Base-by-base conservation (phyloP, 2,329 filamentous ascomycete species). In the Talaromyces sp. region DNA sequence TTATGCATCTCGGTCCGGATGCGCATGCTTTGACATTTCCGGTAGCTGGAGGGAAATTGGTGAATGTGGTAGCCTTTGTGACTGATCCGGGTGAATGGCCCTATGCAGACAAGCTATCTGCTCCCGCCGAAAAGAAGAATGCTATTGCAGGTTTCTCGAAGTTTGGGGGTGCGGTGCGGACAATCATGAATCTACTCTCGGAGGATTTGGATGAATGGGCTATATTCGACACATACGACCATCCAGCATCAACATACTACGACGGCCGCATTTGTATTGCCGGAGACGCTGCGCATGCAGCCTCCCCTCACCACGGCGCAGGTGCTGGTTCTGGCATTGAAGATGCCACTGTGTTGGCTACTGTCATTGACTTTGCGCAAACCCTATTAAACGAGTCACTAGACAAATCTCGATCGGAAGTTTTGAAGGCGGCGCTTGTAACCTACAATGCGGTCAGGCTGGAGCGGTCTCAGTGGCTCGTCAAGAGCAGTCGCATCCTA, bases 1-100 rank as follows among this genome's bases (percentile, higher is more conserved):
- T 84, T 72, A 85, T 88, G 80, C 85, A 85, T 72, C 80, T 85
- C 63, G 88, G 86, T 0, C 83, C 82, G 0, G 75, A 80, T 61
- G 85, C 83, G 0, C 88, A 90, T 72, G 70, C 85, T 6, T 78
- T 90, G 27, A 87, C 84, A 0, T 90, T 89, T 70, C 85, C 88
- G 0, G 86, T 90, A 10, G 83, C 64, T 36, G 40, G 25, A 8
- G 58, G 60, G 5, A 65, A 5, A 10, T 15, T 65, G 7, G n/a
- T 65, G 38, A 65, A 65, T 25, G 64, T 65, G 29, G 64, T 65
- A 3, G 64, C 64, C 29, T 65, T 65, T 17, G 59, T 65, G 3
- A 61, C 59, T 31, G 64, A 65, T 13, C 58, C 49, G 1, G 43
- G 29, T 2, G 58, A 58, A 27, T 61, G 64, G 53, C 60, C 64